A percentile compares a stretch with the other conserved stretches of the same genome.
Conservation (phyloP, 331 rosid species). For the Saraca asoca region DNA sequence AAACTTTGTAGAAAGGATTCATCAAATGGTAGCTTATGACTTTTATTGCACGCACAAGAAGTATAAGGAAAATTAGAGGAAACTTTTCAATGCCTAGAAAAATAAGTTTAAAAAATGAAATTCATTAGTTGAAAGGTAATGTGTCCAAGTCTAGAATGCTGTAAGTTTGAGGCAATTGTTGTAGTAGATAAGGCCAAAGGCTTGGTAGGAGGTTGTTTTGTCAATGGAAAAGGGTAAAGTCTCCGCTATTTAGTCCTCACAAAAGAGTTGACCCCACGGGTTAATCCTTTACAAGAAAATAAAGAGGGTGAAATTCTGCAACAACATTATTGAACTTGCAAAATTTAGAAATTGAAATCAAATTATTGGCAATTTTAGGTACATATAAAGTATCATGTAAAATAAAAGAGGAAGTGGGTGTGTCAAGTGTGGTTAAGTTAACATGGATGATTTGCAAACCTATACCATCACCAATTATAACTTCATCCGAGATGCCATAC, state of each 20-base stretch:
- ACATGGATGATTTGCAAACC: not conserved
- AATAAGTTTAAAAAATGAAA: too few relatives aligned
- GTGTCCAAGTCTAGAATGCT: too few relatives aligned
- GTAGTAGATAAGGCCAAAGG: too few relatives aligned
- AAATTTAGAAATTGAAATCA: not conserved
- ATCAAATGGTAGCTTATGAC: too few relatives aligned
- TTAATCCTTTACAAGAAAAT: not conserved
- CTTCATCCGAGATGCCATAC: not conserved
- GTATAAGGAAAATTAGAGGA: too few relatives aligned
- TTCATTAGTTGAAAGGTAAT: too few relatives aligned
- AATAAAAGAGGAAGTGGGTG: not conserved
- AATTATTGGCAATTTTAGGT: not conserved
- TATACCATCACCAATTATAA: not conserved
- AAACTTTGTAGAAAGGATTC: too few relatives aligned
- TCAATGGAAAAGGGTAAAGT: too few relatives aligned
- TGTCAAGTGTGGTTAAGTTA: not conserved
- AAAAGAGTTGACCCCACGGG: not conserved
- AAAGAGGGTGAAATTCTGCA: not conserved
- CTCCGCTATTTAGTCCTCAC: not conserved
- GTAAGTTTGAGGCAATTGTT: too few relatives aligned
- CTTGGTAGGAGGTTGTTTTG: too few relatives aligned
- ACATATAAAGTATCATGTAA: not conserved
- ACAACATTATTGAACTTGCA: not conserved
- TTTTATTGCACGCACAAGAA: too few relatives aligned
- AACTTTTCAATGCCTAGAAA: too few relatives aligned